Conservation (phyloP, 495 filamentous ascomycete species). For the Emericellopsis terricola region DNA sequence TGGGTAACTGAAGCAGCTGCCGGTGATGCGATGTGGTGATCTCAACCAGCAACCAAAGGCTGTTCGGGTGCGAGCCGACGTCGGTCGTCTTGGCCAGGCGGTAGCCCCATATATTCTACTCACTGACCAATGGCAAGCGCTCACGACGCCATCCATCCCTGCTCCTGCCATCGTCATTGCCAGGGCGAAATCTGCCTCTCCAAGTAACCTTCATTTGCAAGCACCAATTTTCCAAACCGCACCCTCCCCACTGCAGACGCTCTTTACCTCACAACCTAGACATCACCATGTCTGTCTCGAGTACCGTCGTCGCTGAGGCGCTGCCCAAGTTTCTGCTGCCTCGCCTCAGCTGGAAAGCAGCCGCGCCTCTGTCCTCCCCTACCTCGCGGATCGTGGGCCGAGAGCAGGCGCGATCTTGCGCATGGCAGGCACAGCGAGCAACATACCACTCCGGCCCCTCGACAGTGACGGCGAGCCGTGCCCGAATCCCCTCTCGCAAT, state of each 20-base stretch:
- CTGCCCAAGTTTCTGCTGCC: conserved; percentile 36
- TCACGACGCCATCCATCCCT: background rate
- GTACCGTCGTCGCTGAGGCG: conserved; percentile 9
- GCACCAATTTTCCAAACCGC: background rate
- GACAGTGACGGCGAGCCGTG: conserved; percentile 2
- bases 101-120: background rate
- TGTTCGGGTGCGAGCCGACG: too few relatives aligned
- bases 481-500: conserved; percentile 1
- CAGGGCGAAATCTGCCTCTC: too few relatives aligned
- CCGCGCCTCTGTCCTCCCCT: conserved; percentile 5
- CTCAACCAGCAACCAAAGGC: too few relatives aligned
- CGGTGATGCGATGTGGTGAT: too few relatives aligned
- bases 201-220: background rate
- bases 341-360: conserved; percentile 29
- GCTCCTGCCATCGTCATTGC: too few relatives aligned
- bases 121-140: background rate
- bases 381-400: background rate
- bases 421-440: background rate
- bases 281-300: conserved; percentile 13
- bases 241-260: background rate
- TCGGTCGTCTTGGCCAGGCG: too few relatives aligned
- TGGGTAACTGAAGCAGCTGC: too few relatives aligned
- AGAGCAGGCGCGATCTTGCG: background rate
- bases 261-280: background rate
- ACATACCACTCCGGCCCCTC: background rate